Percentiles rank a stretch among this genome's conserved stretches.
phyloP scores from a whole-genome alignment of 106 monocot species.

The Iris macrosiphon region DNA sequence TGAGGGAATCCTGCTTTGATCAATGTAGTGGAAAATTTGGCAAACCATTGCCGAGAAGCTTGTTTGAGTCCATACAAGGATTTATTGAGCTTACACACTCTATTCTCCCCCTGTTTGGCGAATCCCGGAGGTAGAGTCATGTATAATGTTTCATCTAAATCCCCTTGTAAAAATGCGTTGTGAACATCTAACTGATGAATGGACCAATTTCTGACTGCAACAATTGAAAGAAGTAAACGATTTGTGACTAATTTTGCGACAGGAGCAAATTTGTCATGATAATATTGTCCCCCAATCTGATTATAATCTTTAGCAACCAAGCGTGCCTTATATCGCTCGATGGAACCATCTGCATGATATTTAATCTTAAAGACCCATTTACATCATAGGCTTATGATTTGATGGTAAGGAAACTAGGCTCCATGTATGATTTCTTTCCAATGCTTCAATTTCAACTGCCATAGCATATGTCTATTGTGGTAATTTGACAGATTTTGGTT shows the following conservation, averaged over 20 bases:
- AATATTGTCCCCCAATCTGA: not conserved
- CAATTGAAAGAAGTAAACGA: not conserved
- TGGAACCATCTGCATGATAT: not conserved
- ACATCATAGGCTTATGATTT: not conserved
- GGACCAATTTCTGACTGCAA: not conserved
- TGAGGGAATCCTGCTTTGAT: not conserved
- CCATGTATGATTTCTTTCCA: slow-evolving; percentile 3
- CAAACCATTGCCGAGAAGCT: too few relatives aligned
- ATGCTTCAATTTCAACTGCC: slow-evolving; percentile 1
- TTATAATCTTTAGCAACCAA: not conserved
- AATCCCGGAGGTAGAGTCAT: too few relatives aligned
- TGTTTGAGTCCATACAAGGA: too few relatives aligned
- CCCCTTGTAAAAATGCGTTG: not conserved
- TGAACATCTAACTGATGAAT: not conserved
- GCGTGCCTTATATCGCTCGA: not conserved
- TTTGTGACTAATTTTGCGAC: not conserved
- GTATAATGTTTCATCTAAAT: not conserved
- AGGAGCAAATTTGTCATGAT: not conserved
- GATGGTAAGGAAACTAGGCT: not conserved
- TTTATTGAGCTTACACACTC: not conserved
- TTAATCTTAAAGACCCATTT: slow-evolving; percentile 4
- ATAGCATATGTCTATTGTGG: slow-evolving; percentile 3
- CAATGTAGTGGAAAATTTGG: not conserved
- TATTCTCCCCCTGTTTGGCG: not conserved
- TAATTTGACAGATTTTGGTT: slow-evolving; percentile 1